phyloP scores from a whole-genome alignment of 306 rosid genomes.

The Vigna nakashimae region DNA sequence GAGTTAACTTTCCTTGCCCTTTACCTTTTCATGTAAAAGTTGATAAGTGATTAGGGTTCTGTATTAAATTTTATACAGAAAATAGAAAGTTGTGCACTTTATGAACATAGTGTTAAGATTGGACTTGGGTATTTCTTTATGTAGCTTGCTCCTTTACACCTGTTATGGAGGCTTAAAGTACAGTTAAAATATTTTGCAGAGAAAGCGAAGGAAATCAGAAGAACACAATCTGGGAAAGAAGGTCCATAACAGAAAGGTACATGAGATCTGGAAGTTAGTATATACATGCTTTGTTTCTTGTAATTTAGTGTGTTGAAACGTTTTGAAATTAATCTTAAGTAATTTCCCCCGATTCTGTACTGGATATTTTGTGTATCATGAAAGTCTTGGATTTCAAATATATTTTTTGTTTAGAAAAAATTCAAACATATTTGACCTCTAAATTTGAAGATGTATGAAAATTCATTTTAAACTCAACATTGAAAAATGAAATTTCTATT shows the following conservation, averaged over 20 bases:
- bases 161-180: slow-evolving; percentile 47
- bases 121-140: background rate
- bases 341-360: slow-evolving; percentile 18
- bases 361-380: slow-evolving; percentile 28
- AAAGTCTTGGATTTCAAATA: slow-evolving; percentile 16
- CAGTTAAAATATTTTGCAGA: slow-evolving; percentile 59
- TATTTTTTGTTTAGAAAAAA: background rate
- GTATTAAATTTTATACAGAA: slow-evolving; percentile 11
- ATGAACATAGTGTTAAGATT: slow-evolving; percentile 21
- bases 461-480: slow-evolving; percentile 18
- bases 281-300: slow-evolving; percentile 24
- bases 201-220: slow-evolving; percentile 94
- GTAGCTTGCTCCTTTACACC: slow-evolving; percentile 1
- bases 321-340: slow-evolving; percentile 33
- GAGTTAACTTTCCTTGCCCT: slow-evolving; percentile 31
- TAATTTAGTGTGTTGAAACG: slow-evolving; percentile 29
- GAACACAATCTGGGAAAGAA: slow-evolving; percentile 78
- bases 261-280: slow-evolving; percentile 40
- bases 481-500: slow-evolving; percentile 13
- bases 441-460: slow-evolving; percentile 25
- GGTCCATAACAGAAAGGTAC: slow-evolving; percentile 80
- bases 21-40: slow-evolving; percentile 8
- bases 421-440: background rate
- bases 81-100: slow-evolving; percentile 19
- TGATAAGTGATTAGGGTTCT: background rate